Conservation (phyloP, 75 land plant species). For the Selaginella tamariscina region DNA sequence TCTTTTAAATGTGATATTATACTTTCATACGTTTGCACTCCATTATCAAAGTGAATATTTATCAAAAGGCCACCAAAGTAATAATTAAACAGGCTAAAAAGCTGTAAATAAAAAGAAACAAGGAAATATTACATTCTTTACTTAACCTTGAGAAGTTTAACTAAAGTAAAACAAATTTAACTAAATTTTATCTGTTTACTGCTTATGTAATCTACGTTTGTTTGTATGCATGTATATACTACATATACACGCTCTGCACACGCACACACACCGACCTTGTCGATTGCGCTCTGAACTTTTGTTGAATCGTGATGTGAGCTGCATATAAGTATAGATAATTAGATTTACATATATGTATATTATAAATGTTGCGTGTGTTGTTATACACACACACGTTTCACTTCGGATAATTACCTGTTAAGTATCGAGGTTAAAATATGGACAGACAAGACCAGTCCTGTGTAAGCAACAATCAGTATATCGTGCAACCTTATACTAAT, state of each 20-base stretch:
- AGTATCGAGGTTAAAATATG: neutral
- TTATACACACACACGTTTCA: no score
- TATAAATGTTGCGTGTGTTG: no score
- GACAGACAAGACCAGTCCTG: slow-evolving; percentile 3
- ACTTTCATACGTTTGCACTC: neutral
- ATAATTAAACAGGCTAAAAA: neutral
- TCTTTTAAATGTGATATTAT: neutral
- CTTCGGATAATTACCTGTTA: neutral
- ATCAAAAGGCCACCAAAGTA: neutral
- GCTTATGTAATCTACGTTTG: no score
- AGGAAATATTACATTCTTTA: no score
- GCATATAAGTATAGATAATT: neutral
- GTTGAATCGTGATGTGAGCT: slow-evolving; percentile 3
- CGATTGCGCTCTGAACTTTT: neutral
- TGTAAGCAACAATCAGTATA: neutral
- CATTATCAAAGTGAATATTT: no score
- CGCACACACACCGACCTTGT: neutral
- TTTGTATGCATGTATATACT: no score
- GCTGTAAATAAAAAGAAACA: no score
- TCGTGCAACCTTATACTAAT: no score
- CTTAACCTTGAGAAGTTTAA: no score
- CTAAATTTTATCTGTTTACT: no score
- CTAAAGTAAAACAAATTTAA: no score
- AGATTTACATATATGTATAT: neutral
- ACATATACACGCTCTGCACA: no score